phyloP scores from a whole-genome alignment of 2,329 filamentous ascomycete species.

The Penicillium freii region DNA sequence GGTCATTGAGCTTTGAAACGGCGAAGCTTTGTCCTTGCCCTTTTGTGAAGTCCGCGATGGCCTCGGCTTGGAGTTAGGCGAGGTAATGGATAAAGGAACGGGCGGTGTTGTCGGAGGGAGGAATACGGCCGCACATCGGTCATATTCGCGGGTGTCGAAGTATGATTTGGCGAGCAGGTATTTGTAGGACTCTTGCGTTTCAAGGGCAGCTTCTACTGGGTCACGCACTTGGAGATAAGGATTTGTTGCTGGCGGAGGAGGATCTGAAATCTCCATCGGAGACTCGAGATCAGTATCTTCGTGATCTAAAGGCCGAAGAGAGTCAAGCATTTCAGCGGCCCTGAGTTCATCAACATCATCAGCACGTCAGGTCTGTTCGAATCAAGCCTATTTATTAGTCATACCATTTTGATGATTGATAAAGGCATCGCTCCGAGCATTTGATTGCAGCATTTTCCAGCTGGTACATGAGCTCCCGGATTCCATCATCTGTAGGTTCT shows the following conservation, averaged over 20 bases:
- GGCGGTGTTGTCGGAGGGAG: slow-evolving; percentile 76
- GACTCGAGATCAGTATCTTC: slow-evolving; percentile 60
- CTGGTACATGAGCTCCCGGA: slow-evolving; percentile 64
- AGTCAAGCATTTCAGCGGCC: slow-evolving; percentile 90
- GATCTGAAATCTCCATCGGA: slow-evolving; percentile 56
- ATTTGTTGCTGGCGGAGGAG: slow-evolving; percentile 51
- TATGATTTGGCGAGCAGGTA: slow-evolving; percentile 90
- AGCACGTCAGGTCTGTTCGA: slow-evolving; percentile 5
- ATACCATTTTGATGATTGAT: slow-evolving; percentile 95
- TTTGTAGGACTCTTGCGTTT: slow-evolving; percentile 74
- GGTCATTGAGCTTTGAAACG: slow-evolving; percentile 38
- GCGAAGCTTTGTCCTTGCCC: slow-evolving; percentile 59
- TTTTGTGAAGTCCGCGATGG: slow-evolving; percentile 48
- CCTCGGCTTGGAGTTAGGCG: slow-evolving; percentile 39
- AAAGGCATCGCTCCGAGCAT: slow-evolving; percentile 91
- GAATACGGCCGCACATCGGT: slow-evolving; percentile 87
- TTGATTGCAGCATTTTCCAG: slow-evolving; percentile 83
- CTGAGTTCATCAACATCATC: slow-evolving; percentile 47
- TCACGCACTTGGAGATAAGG: slow-evolving; percentile 59
- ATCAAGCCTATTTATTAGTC: neutral
- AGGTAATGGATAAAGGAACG: slow-evolving; percentile 53
- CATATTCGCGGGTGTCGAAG: slow-evolving; percentile 93
- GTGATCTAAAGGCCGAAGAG: slow-evolving; percentile 62
- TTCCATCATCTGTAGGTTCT: slow-evolving; percentile 36
- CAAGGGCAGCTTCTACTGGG: slow-evolving; percentile 69